Conservation (phyloP, 345 rosid genomes). For the Psidium friedrichsthalianum region DNA sequence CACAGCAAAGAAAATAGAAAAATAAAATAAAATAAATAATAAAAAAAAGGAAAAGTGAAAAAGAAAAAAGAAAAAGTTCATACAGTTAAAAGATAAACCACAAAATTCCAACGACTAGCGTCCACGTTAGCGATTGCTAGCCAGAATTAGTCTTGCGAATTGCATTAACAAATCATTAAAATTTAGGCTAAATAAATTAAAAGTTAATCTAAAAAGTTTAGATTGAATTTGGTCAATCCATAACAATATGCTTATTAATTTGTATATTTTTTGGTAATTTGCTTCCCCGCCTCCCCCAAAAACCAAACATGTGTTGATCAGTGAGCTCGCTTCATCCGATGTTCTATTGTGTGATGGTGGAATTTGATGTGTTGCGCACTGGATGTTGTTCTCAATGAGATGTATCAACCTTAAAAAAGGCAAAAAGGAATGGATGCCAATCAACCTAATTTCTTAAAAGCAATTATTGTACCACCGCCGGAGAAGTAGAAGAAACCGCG, state of each 20-base stretch:
- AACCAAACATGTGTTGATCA: not conserved
- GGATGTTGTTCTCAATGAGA: no score
- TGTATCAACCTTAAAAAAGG: no score
- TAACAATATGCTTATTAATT: not conserved
- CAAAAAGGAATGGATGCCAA: not conserved
- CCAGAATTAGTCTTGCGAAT: not conserved
- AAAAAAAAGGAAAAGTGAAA: rapidly evolving
- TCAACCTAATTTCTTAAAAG: no score
- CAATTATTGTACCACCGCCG: not conserved
- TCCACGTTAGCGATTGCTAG: not conserved
- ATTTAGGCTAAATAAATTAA: not conserved
- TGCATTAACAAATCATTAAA: not conserved
- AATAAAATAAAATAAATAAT: not conserved
- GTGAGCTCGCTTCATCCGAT: no score
- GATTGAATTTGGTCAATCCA: not conserved
- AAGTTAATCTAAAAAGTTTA: not conserved
- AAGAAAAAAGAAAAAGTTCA: not conserved
- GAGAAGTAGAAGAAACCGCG: not conserved
- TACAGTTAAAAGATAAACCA: not conserved
- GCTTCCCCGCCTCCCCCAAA: not conserved
- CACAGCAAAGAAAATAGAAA: not conserved
- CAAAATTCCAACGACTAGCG: rapidly evolving
- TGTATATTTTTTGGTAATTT: not conserved
- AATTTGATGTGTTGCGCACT: not conserved
- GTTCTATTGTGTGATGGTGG: not conserved